These are phyloP conservation scores for Geotrichum siamense DNA, from an alignment of 1,139 yeast species.

Conservation along the genomic window DNA sequence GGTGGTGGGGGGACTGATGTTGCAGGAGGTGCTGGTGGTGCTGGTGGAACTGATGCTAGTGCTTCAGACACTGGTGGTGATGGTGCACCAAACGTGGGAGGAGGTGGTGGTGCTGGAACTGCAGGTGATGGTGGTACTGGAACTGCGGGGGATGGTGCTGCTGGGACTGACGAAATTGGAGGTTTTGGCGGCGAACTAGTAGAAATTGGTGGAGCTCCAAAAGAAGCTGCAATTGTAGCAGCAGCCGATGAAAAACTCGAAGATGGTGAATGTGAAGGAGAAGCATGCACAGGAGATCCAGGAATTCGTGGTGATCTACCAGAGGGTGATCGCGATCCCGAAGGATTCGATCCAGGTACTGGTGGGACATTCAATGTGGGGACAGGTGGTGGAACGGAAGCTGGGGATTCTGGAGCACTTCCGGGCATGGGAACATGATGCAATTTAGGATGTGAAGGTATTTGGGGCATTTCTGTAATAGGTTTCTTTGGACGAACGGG, in stretches of 20 bases:
- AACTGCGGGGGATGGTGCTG: constrained; percentile 24
- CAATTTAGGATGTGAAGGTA: constrained; percentile 17
- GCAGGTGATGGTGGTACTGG: constrained; percentile 22
- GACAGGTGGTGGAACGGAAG: constrained; percentile 17
- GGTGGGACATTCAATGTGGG: constrained; percentile 7
- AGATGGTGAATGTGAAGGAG: constrained; percentile 25
- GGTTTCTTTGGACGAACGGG: constrained; percentile 10
- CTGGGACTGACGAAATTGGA: constrained; percentile 23
- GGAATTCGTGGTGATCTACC: constrained; percentile 8
- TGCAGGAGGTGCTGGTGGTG: constrained; percentile 21
- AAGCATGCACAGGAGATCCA: constrained; percentile 10
- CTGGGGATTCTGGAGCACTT: constrained; percentile 18
- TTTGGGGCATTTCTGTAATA: constrained; percentile 1
- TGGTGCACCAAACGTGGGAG: constrained; percentile 17
- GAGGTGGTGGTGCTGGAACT: constrained; percentile 17
- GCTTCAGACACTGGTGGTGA: constrained; percentile 20
- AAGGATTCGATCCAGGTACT: neutral
- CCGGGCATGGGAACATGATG: constrained; percentile 19
- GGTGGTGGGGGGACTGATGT: constrained; percentile 27
- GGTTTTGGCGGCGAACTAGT: constrained; percentile 27
- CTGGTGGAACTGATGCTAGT: constrained; percentile 23
- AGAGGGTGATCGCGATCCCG: constrained; percentile 14
- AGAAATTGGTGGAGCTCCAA: constrained; percentile 26
- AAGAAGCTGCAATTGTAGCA: constrained; percentile 17
- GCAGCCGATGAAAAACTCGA: constrained; percentile 17